Conservation (phyloP, 768 basidiomycete genomes). For the Suillus decipiens region DNA sequence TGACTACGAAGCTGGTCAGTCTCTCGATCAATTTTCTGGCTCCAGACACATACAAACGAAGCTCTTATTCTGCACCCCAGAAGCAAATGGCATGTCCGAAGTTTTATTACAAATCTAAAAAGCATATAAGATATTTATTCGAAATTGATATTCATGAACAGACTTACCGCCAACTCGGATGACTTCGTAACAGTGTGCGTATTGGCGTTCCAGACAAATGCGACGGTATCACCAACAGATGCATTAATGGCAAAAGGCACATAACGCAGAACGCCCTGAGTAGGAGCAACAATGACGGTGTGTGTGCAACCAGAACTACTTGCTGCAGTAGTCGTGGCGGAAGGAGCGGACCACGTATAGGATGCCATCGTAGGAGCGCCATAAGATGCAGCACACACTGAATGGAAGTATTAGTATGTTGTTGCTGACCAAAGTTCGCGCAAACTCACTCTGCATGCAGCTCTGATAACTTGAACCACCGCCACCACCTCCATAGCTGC, state of each 20-base stretch:
- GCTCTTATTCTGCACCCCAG: conserved; percentile 62
- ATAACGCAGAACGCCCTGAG: conserved; percentile 73
- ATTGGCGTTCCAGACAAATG: conserved; percentile 77
- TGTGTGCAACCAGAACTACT: conserved; percentile 56
- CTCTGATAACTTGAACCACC: conserved; percentile 51
- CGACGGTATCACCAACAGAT: conserved; percentile 73
- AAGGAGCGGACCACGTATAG: conserved; percentile 21
- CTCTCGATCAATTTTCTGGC: neutral
- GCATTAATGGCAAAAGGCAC: conserved; percentile 77
- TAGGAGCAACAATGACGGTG: conserved; percentile 78
- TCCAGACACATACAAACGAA: conserved; percentile 56
- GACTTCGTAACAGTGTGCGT: conserved; percentile 85
- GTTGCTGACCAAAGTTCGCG: neutral
- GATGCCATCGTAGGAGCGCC: conserved; percentile 38
- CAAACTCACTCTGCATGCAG: conserved; percentile 66
- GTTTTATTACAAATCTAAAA: conserved; percentile 71
- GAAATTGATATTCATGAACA: neutral
- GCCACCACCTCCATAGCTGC: conserved; percentile 56
- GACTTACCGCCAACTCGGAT: conserved; percentile 46
- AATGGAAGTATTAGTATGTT: neutral
- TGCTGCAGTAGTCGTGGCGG: conserved; percentile 28
- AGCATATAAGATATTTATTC: neutral
- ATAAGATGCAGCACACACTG: conserved; percentile 70
- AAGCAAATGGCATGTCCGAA: conserved; percentile 55
- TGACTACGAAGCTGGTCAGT: conserved; percentile 46